Conservation (phyloP, 2,329 filamentous ascomycete species). For the Didymella lethalis region DNA sequence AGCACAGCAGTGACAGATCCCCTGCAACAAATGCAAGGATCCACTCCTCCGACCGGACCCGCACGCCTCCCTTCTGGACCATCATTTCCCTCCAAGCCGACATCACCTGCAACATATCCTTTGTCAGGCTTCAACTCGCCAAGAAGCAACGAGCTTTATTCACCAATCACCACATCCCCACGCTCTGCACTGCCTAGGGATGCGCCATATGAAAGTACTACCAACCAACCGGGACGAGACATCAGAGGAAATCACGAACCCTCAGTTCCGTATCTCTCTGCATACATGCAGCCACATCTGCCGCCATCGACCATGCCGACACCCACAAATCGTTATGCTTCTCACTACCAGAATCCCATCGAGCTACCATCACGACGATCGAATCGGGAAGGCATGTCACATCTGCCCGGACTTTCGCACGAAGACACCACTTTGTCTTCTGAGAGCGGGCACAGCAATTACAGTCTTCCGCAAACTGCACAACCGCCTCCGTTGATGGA, state of each 20-base stretch:
- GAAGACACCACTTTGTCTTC: conserved; percentile 53
- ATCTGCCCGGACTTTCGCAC: conserved; percentile 47
- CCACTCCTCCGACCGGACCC: conserved; percentile 39
- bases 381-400: conserved; percentile 36
- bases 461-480: conserved; percentile 24
- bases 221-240: conserved; percentile 32
- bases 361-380: conserved; percentile 46
- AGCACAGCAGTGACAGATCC: conserved; percentile 39
- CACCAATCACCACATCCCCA: conserved; percentile 47
- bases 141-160: conserved; percentile 44
- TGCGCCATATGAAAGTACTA: conserved; percentile 32
- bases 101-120: conserved; percentile 44
- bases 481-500: conserved; percentile 37
- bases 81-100: conserved; percentile 41
- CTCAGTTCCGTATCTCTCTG: conserved; percentile 28
- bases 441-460: conserved; percentile 43
- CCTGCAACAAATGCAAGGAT: conserved; percentile 35
- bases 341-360: conserved; percentile 34
- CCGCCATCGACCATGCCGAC: conserved; percentile 11
- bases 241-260: conserved; percentile 31
- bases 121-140: conserved; percentile 48
- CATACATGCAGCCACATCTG: conserved; percentile 28
- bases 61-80: conserved; percentile 38
- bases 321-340: conserved; percentile 8
- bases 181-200: conserved; percentile 42